Percentiles rank a stretch among this genome's conserved stretches.
Evolutionary conservation across 2,329 filamentous ascomycete genomes (phyloP).

Genomic region (Oidium heveae): DNA sequence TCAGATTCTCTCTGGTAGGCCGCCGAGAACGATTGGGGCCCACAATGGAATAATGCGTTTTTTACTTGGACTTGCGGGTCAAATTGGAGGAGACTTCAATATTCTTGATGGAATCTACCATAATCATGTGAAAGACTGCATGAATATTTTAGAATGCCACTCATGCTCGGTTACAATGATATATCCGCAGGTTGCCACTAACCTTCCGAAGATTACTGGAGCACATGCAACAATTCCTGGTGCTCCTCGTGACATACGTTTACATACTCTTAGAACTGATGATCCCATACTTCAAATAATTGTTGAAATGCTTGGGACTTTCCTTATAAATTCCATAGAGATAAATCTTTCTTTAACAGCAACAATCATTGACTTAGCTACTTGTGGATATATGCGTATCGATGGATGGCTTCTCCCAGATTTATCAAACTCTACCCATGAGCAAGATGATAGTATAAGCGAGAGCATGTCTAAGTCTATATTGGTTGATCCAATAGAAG

Average conservation of each 20-base stretch:
- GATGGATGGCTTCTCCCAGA: slow-evolving; percentile 77
- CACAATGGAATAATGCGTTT: slow-evolving; percentile 52
- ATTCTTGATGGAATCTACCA: slow-evolving; percentile 46
- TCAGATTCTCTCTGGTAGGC: slow-evolving; percentile 25
- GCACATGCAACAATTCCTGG: slow-evolving; percentile 30
- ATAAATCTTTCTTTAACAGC: slow-evolving; percentile 77
- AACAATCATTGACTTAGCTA: slow-evolving; percentile 53
- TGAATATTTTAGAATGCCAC: slow-evolving; percentile 43
- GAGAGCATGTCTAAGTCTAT: slow-evolving; percentile 12
- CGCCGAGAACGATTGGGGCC: slow-evolving; percentile 42
- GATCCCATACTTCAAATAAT: slow-evolving; percentile 40
- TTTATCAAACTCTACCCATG: slow-evolving; percentile 35
- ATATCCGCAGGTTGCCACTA: slow-evolving; percentile 27
- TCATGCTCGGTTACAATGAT: slow-evolving; percentile 47
- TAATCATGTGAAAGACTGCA: slow-evolving; percentile 43
- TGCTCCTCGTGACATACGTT: slow-evolving; percentile 32
- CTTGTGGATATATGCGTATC: slow-evolving; percentile 61
- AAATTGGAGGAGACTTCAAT: slow-evolving; percentile 40
- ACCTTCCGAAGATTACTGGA: slow-evolving; percentile 20
- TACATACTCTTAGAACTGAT: slow-evolving; percentile 34
- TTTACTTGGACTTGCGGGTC: slow-evolving; percentile 41
- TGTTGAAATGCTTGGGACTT: slow-evolving; percentile 46
- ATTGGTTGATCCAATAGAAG: slow-evolving; percentile 11
- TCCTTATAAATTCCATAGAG: slow-evolving; percentile 76
- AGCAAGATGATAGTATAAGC: slow-evolving; percentile 19